Base-by-base conservation (phyloP, 2,329 filamentous ascomycete species). In the Biscogniauxia mediterranea region DNA sequence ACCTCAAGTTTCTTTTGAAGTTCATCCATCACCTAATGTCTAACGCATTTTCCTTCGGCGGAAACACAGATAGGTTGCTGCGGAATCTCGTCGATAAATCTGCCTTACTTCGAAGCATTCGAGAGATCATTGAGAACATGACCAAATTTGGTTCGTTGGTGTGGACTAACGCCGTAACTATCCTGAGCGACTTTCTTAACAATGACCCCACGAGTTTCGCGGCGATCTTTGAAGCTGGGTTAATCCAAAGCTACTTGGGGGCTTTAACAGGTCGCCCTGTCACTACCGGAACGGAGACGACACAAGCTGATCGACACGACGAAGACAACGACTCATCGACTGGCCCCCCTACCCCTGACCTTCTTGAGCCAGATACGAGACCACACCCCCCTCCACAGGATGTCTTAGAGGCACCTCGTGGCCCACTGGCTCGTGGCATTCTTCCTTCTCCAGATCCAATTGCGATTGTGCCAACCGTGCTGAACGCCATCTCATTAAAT, bases 161-260 rank as follows among this genome's bases (percentile, higher is more conserved):
- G 5, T 99, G 95, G 95, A 97, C 93, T 55, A 93, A 93, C 73
- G 90, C 93, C 6, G 92, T 97, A 64, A 93, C 89, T 58, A 94
- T 97, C 60, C 81, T 99, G 56, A 95, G 92, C 72, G 94, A 92
- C 69, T 99, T 99, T 76, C 96, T 99, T 70, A 96, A 99, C 77
- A 97, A 98, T 72, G 95, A 99, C 71, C 95, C 95, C 0, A 99
- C 95, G 0, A 99, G 95, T 75, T 99, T 97, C 74, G 90, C 92
- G 26, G 92, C 97, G 23, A 95, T 99, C 66, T 92, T 92, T 15
- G 95, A 99, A 77, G 94, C 95, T 56, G 93, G 93, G 21, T 84
- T 99, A 68, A 93, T 95, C 70, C 90, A 90, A 73, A 91, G 88
- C 56, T 90, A 97, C 61, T 82, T 99, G 15, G 89, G 94, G 74